phyloP scores from a whole-genome alignment of 176 grass and related monocot species.

The Lolium multiflorum region DNA sequence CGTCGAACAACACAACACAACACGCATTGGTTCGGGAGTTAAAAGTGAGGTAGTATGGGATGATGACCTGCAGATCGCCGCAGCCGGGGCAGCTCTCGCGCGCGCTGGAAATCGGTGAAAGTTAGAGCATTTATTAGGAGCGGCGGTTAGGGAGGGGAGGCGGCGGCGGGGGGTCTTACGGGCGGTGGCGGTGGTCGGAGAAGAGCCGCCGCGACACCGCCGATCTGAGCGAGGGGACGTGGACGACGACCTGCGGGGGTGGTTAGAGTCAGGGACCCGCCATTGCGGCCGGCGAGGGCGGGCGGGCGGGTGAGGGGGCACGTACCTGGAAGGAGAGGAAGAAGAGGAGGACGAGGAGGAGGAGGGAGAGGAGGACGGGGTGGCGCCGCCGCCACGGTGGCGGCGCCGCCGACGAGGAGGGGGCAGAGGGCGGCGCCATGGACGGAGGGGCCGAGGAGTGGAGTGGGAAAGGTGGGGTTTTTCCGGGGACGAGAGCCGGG shows the following conservation, averaged over 20 bases:
- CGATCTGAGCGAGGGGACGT: constrained; percentile 61
- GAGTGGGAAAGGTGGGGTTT: not conserved
- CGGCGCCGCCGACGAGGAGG: constrained; percentile 21
- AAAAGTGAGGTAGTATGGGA: too few species aligned
- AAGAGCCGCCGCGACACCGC: constrained; percentile 56
- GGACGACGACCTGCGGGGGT: constrained; percentile 53
- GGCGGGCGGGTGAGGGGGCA: not conserved
- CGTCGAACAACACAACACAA: not conserved
- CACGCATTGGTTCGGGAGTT: not conserved
- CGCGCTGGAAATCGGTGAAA: not conserved
- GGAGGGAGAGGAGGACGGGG: constrained; percentile 9
- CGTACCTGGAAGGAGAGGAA: constrained; percentile 56
- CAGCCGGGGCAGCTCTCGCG: constrained; percentile 47
- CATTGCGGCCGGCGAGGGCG: not conserved
- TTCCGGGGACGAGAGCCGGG: constrained; percentile 26
- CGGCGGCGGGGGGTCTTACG: constrained; percentile 43
- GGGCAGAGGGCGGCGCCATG: constrained; percentile 42
- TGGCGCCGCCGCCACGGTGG: constrained; percentile 27
- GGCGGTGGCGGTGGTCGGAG: constrained; percentile 43
- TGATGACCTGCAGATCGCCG: constrained; percentile 34
- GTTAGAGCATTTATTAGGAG: constrained; percentile 3
- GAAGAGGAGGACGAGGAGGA: constrained; percentile 38
- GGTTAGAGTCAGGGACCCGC: constrained; percentile 2
- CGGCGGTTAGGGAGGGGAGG: not conserved
- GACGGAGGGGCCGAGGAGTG: not conserved